Evolutionary conservation across 176 grass and related monocot species (phyloP).

Genomic region (Carex pumila): DNA sequence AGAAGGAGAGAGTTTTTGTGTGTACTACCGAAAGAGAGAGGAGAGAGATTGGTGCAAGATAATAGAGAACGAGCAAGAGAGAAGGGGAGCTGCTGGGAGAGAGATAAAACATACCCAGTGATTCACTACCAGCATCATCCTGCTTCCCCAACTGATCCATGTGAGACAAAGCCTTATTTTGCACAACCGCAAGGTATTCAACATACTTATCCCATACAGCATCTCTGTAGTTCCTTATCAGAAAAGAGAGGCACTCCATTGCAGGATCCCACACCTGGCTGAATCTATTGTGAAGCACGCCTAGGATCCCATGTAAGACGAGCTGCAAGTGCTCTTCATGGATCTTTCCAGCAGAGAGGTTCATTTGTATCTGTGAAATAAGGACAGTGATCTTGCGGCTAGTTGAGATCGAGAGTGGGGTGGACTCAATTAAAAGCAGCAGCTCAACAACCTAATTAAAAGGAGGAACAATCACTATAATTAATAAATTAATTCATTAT

Average conservation of each 20-base stretch:
- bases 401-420: constrained; percentile 58
- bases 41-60: not conserved
- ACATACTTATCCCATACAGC: constrained; percentile 65
- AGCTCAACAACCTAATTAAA: constrained; percentile 60
- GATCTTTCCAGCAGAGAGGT: constrained; percentile 54
- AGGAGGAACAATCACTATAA: not conserved
- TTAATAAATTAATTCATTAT: not conserved
- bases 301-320: constrained; percentile 78
- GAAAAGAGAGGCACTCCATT: constrained; percentile 54
- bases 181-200: constrained; percentile 37
- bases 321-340: constrained; percentile 57
- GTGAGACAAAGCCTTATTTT: constrained; percentile 35
- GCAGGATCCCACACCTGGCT: constrained; percentile 69
- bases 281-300: constrained; percentile 80
- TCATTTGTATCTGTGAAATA: constrained; percentile 66
- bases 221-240: constrained; percentile 67
- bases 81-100: not conserved
- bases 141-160: constrained; percentile 28
- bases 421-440: constrained; percentile 61
- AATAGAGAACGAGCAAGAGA: not conserved
- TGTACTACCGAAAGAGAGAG: too few relatives aligned
- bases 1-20: too few relatives aligned
- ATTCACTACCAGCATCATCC: constrained; percentile 30
- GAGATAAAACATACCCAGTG: constrained; percentile 39
- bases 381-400: constrained; percentile 62